Percentiles rank a stretch among this genome's conserved stretches.
These are phyloP conservation scores for Penicillium turbatum DNA, from an alignment of 495 filamentous ascomycete species.

Conservation along the genomic window DNA sequence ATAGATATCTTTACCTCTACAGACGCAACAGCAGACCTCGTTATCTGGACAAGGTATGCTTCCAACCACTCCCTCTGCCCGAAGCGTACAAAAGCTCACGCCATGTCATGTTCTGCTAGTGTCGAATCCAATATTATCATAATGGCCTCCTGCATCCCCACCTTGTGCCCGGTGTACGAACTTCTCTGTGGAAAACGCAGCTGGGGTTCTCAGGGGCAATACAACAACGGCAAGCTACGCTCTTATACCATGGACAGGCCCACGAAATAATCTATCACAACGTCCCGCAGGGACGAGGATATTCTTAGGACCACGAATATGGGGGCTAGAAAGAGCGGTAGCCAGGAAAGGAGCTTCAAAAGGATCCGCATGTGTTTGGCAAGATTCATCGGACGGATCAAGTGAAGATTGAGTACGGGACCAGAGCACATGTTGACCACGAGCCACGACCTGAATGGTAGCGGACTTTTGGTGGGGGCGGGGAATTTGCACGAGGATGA, in stretches of 20 bases:
- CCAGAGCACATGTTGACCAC: background rate
- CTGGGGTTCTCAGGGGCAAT: constrained; percentile 7
- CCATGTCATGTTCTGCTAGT: constrained; percentile 15
- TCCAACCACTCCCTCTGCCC: background rate
- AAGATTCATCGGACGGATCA: constrained; percentile 10
- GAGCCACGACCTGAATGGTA: background rate
- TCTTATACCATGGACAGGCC: background rate
- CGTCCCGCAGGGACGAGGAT: background rate
- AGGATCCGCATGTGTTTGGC: background rate
- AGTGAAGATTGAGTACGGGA: constrained; percentile 10
- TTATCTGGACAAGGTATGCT: constrained; percentile 44
- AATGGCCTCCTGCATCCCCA: constrained; percentile 47
- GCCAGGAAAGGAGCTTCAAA: constrained; percentile 15
- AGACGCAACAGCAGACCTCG: constrained; percentile 33
- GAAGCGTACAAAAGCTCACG: background rate
- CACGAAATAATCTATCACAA: background rate
- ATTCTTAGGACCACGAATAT: constrained; percentile 9
- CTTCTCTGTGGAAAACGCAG: constrained; percentile 20
- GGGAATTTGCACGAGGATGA: too few relatives aligned
- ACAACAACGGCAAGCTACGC: constrained; percentile 1
- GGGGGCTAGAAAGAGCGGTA: constrained; percentile 6
- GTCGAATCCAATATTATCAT: constrained; percentile 46
- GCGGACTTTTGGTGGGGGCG: background rate
- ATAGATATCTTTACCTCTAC: background rate
- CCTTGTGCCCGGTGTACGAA: constrained; percentile 42